Percentiles rank a stretch among this genome's conserved stretches.
phyloP scores from a whole-genome alignment of 352 stramenopile species.

The Phytopythium kandeliae region DNA sequence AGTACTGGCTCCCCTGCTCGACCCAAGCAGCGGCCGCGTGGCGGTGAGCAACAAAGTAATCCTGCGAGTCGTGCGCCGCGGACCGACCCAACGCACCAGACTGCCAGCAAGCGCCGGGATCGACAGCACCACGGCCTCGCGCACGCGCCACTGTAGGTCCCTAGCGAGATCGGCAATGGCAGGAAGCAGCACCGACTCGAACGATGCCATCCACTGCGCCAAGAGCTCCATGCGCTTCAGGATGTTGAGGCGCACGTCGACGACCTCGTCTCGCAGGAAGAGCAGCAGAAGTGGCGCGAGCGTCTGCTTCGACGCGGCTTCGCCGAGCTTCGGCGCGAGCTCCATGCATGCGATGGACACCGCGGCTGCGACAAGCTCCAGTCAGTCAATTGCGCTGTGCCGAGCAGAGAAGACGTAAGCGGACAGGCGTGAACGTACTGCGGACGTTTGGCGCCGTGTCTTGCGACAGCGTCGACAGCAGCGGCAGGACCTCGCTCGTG shows the following conservation, averaged over 20 bases:
- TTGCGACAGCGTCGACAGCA: constrained; percentile 88
- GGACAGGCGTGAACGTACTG: too few relatives aligned
- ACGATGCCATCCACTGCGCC: constrained; percentile 89
- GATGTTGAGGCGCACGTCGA: constrained; percentile 94
- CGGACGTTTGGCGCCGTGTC: constrained; percentile 88
- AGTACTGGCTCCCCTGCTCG: constrained; percentile 58
- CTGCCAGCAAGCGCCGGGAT: constrained; percentile 90
- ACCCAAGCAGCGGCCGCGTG: background rate
- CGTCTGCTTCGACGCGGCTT: constrained; percentile 86
- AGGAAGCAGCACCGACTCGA: constrained; percentile 62
- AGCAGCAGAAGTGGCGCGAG: constrained; percentile 73
- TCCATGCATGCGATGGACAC: constrained; percentile 90
- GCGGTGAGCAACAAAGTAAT: background rate
- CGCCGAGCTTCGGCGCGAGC: constrained; percentile 88
- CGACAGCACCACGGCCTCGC: constrained; percentile 88
- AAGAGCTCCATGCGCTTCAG: constrained; percentile 90
- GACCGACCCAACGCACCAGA: constrained; percentile 47
- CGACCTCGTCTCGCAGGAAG: constrained; percentile 85
- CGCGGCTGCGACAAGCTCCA: constrained; percentile 31
- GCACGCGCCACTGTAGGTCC: constrained; percentile 92
- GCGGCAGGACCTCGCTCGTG: constrained; percentile 82
- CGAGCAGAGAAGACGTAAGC: too few relatives aligned
- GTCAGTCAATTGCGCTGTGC: background rate
- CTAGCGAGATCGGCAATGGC: constrained; percentile 90
- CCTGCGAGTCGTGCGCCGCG: too few relatives aligned